Conservation (phyloP, 805 yeast genomes). For the Lipomyces kockii region DNA sequence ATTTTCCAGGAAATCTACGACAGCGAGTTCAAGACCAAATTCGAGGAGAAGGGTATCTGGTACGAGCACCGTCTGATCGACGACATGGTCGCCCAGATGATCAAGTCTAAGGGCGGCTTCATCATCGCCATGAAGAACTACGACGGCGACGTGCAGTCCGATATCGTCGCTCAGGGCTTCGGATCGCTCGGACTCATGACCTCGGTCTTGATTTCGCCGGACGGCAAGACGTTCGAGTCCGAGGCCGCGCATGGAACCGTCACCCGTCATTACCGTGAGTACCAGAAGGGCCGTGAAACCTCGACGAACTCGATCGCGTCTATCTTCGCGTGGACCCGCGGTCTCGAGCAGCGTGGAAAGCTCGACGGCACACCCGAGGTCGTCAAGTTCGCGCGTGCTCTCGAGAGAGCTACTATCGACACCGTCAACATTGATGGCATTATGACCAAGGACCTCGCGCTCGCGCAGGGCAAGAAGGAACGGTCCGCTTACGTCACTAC, state of each 20-base stretch:
- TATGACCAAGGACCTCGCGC: slow-evolving; percentile 96
- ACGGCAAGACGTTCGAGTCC: slow-evolving; percentile 91
- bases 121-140: slow-evolving; percentile 96
- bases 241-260: slow-evolving; percentile 99
- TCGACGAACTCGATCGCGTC: slow-evolving; percentile 97
- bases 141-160: slow-evolving; percentile 97
- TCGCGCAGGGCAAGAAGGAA: slow-evolving; percentile 84
- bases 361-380: slow-evolving; percentile 88
- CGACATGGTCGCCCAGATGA: slow-evolving; percentile 99
- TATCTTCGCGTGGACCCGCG: slow-evolving; percentile 96
- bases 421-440: slow-evolving; percentile 82
- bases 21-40: slow-evolving; percentile 64
- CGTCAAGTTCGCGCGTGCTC: slow-evolving; percentile 70
- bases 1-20: slow-evolving; percentile 84
- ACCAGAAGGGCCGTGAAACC: slow-evolving; percentile 96
- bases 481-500: slow-evolving; percentile 85
- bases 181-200: slow-evolving; percentile 98
- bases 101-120: slow-evolving; percentile 92
- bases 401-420: slow-evolving; percentile 84
- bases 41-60: slow-evolving; percentile 86
- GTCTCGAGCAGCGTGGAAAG: slow-evolving; percentile 88
- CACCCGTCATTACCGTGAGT: slow-evolving; percentile 94
- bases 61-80: slow-evolving; percentile 96
- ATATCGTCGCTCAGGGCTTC: slow-evolving; percentile 96
- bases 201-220: slow-evolving; percentile 94